Percentiles rank a stretch among this genome's conserved stretches.
These are phyloP conservation scores for Colletotrichum orbiculare DNA, from an alignment of 2,329 filamentous ascomycete genomes.

Conservation along the genomic window DNA sequence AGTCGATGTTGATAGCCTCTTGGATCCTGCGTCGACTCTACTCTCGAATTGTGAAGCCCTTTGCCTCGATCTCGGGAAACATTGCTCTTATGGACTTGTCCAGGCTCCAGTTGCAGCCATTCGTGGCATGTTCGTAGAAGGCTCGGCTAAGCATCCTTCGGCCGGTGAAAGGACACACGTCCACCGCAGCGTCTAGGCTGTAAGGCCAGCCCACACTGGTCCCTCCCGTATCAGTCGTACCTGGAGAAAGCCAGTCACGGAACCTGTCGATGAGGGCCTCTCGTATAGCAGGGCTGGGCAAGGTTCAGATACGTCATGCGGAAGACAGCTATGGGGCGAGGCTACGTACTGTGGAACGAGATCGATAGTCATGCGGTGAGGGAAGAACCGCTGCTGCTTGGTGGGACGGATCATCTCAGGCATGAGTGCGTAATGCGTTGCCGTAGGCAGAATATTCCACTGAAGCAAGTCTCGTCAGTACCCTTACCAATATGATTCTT, in stretches of 20 bases:
- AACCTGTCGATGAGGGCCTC: slow-evolving; percentile 25
- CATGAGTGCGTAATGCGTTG: slow-evolving; percentile 26
- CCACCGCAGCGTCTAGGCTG: slow-evolving; percentile 27
- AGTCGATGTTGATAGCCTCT: background rate
- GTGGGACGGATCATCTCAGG: slow-evolving; percentile 30
- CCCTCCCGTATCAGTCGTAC: slow-evolving; percentile 22
- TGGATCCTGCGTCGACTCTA: background rate
- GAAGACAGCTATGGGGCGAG: background rate
- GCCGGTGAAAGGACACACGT: slow-evolving; percentile 21
- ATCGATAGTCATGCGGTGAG: slow-evolving; percentile 29
- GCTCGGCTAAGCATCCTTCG: slow-evolving; percentile 26
- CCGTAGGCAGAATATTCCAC: slow-evolving; percentile 30
- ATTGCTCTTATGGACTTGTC: slow-evolving; percentile 24
- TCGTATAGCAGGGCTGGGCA: slow-evolving; percentile 21
- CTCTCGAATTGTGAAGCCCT: slow-evolving; percentile 16
- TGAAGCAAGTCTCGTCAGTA: background rate
- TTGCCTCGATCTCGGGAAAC: slow-evolving; percentile 28
- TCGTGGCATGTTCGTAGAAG: slow-evolving; percentile 29
- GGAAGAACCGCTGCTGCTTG: slow-evolving; percentile 16
- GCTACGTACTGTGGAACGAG: slow-evolving; percentile 24
- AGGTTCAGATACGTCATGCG: background rate
- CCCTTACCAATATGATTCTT: background rate
- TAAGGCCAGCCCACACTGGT: slow-evolving; percentile 31
- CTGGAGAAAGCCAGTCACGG: slow-evolving; percentile 28
- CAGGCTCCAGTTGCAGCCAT: slow-evolving; percentile 24